Base-by-base conservation (phyloP, 2,329 filamentous ascomycete genomes). In the Ophiostoma montium region DNA sequence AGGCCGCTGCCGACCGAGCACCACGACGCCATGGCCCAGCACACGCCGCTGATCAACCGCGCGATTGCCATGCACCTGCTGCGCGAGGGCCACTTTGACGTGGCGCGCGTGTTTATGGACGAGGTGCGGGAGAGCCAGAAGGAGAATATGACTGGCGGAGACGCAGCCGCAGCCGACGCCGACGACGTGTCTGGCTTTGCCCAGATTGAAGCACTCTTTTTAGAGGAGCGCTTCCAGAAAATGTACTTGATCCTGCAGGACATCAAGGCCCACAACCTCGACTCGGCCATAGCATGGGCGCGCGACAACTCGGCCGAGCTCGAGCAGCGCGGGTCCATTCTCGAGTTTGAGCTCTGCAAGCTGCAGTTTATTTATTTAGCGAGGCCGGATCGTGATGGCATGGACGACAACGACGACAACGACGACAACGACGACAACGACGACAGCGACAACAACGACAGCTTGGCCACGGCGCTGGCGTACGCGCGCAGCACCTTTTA, bases 61-160 rank as follows among this genome's bases (percentile, higher is more conserved):
- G 90, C 92, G 7, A 94, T 98, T 57, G 86, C 86, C 10, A 95
- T 96, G 88, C 92, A 98, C 61, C 75, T 98, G 19, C 75, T 98
- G 35, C 85, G 92, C 36, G 90, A 96, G 67, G 92, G 92, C 45
- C 85, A 95, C 61, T 98, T 98, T 64, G 75, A 74, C 19, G 89
- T 95, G 2, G 90, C 90, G 12, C 80, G 82, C 15, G 87, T 82
- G 1, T 95, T 98, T 58, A 77, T 95, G 45, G 69, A 75, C 13
- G 92, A 96, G 69, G 77, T 70, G 53, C 42, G 54, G 35, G 39
- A 58, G 8, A 27, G 23, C 23, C 23, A 27, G 5, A n/a, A n/a
- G n/a, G n/a, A n/a, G n/a, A n/a, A n/a, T n/a, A n/a, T n/a, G n/a
- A n/a, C n/a, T n/a, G n/a, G n/a, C n/a, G n/a, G n/a, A n/a, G n/a